A percentile compares a stretch with the other conserved stretches of the same genome.
Evolutionary conservation across 2,329 filamentous ascomycete genomes (phyloP).

Genomic region (Epichloe elymi): DNA sequence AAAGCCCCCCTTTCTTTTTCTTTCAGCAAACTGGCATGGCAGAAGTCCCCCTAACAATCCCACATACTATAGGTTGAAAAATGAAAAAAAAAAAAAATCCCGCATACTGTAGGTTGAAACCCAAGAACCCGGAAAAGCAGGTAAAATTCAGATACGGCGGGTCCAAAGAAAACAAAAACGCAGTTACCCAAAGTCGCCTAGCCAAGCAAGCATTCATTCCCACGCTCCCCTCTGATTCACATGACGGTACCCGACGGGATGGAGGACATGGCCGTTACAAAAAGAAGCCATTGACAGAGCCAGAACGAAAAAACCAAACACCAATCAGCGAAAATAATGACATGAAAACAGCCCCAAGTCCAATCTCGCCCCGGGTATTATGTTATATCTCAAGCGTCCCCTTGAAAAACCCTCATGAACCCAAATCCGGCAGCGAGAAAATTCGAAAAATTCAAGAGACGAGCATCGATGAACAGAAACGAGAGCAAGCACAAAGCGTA

Average conservation of each 20-base stretch:
- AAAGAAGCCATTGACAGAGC: neutral
- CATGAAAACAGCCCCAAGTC: conserved; percentile 7
- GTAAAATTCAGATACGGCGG: too few relatives aligned
- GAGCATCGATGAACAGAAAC: neutral
- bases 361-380: conserved; percentile 7
- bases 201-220: conserved; percentile 1
- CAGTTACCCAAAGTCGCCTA: conserved; percentile 1
- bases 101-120: too few relatives aligned
- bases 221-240: conserved; percentile 7
- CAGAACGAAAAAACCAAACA: neutral
- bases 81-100: neutral
- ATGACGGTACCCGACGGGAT: conserved; percentile 5
- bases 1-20: neutral
- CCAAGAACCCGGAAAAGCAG: neutral
- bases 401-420: neutral
- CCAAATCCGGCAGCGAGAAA: neutral
- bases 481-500: too few relatives aligned
- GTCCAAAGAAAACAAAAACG: neutral
- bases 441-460: neutral
- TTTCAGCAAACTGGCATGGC: neutral
- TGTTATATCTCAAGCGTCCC: neutral
- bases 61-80: too few relatives aligned
- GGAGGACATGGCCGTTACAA: conserved; percentile 1
- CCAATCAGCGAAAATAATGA: neutral
- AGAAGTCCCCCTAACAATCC: neutral